Base-by-base conservation (phyloP, 495 filamentous ascomycete species). In the Niebla homalea region DNA sequence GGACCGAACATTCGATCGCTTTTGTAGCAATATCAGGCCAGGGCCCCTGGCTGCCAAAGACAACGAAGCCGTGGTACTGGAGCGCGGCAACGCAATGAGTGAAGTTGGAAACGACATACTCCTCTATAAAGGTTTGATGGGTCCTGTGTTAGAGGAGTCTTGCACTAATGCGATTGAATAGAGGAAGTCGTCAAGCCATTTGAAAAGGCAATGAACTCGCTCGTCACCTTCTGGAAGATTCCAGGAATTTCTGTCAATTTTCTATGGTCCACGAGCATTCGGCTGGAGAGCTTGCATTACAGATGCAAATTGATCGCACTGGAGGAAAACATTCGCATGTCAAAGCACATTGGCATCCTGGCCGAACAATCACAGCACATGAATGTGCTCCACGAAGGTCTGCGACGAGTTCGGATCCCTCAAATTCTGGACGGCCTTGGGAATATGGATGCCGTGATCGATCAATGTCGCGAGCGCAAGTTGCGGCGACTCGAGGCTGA, bases 401-500 rank as follows among this genome's bases (percentile, higher is more conserved):
- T 60, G 1, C 36, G 23, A 21, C 1, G 15, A 2, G 19, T 55
- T 22, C 46, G 37, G 3, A 49, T 41, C 22, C 21, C 29, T 11
- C 46, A 51, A 48, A 43, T 49, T 40, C 36, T 42, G 0, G 16
- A 18, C 0, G 40, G 50, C 14, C 36, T 53, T 5, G 22, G 23
- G 18, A 16, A 39, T 5, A 36, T 57, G 26, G 37, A 50, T 10
- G 19, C 11, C 18, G 25, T 49, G 14, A 53, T 58, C 14, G 40
- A n/a, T 4, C 23, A 49, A n/a, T 57, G 52, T 16, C 18, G 38
- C 25, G 32, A 4, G 0, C 46, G 39, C 16, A 21, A 42, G 11
- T 35, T 60, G 52, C 49, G 50, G 43, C 48, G 52, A 16, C 52
- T 60, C 18, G 55, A 60, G 49, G 49, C 40, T 10, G 58, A 60